phyloP scores from a whole-genome alignment of 2,329 filamentous ascomycete genomes.

The Colletotrichum euphorbiae region DNA sequence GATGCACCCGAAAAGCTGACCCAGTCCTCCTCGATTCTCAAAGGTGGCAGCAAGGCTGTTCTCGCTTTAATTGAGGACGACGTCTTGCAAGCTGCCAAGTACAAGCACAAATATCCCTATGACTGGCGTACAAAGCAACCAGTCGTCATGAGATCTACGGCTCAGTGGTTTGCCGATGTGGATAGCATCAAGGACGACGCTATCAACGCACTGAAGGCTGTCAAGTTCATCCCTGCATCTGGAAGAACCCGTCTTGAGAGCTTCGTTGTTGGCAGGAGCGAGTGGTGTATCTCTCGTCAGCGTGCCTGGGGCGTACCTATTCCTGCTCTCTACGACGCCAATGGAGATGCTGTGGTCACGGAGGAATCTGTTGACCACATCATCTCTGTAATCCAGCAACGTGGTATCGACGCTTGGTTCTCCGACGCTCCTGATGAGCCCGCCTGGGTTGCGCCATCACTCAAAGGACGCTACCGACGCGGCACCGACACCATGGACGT shows the following conservation, averaged over 20 bases:
- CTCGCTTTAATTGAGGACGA: conserved; percentile 74
- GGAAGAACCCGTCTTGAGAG: conserved; percentile 82
- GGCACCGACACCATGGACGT: conserved; percentile 98
- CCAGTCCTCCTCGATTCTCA: conserved; percentile 76
- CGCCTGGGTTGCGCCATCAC: conserved; percentile 78
- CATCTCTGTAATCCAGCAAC: conserved; percentile 78
- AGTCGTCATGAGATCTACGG: conserved; percentile 90
- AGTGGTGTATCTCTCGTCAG: conserved; percentile 98
- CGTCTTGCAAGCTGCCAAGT: conserved; percentile 76
- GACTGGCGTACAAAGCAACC: conserved; percentile 97
- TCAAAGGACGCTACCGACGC: conserved; percentile 73
- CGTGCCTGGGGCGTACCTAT: conserved; percentile 97
- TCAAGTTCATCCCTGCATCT: conserved; percentile 81
- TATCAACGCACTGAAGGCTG: conserved; percentile 74
- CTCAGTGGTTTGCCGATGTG: conserved; percentile 98
- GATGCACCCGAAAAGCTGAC: conserved; percentile 73
- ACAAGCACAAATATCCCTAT: conserved; percentile 95
- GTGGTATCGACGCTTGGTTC: conserved; percentile 95
- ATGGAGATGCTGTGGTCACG: conserved; percentile 81
- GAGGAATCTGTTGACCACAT: conserved; percentile 86
- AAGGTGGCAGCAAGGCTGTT: conserved; percentile 76
- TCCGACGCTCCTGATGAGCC: conserved; percentile 80
- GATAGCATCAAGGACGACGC: conserved; percentile 82
- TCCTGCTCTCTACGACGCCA: conserved; percentile 83
- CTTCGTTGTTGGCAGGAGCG: conserved; percentile 87